Evolutionary conservation across 2,329 filamentous ascomycete genomes (phyloP), one percentile per base, ranked within the genome.

Genomic region (Exophiala phaeomuriformis): DNA sequence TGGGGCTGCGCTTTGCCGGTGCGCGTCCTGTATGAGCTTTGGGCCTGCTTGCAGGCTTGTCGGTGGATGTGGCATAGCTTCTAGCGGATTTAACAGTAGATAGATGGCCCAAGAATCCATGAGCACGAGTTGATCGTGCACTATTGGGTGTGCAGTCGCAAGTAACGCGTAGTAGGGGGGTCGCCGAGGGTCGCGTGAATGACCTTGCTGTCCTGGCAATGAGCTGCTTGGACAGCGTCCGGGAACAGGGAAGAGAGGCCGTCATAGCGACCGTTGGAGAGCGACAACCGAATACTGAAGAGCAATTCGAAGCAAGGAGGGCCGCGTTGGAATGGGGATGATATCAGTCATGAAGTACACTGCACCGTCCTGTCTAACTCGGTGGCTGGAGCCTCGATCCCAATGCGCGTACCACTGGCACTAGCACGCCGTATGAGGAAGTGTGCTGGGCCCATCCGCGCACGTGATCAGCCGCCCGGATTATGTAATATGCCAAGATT

Each of bases 1-100:
- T 56, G 12, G 58, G 36, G 39, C 43, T 58, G 52, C 53, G 55
- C 44, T 56, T 67, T 44, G 61, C 47, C 43, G 67, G 64, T 31
- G 64, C 61, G 49, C 63, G 54, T 48, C 62, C 65, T 19, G 64
- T 64, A 52, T 67, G 62, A 37, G 63, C 61, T 57, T 69, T 69
- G 9, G 66, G 62, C 36, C 59, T 58, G 36, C 63, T 62, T 33
- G 64, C 64, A 29, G 65, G 58, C 47, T 60, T 59, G 42, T 36
- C 43, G 10, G 63, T 53, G 8, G 62, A 55, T 37, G 67, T 67
- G n/a, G 67, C 67, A 61, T 69, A 69, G 39, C 47, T 55, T 52
- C 60, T 57, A 33, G 47, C 51, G 39, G 48, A 39, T 19, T 50
- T 30, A 10, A 33, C 61, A 61, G 51, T 62, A 56, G 52, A 61